Evolutionary conservation across 345 rosid species (phyloP).

Genomic region (Salix exigua): DNA sequence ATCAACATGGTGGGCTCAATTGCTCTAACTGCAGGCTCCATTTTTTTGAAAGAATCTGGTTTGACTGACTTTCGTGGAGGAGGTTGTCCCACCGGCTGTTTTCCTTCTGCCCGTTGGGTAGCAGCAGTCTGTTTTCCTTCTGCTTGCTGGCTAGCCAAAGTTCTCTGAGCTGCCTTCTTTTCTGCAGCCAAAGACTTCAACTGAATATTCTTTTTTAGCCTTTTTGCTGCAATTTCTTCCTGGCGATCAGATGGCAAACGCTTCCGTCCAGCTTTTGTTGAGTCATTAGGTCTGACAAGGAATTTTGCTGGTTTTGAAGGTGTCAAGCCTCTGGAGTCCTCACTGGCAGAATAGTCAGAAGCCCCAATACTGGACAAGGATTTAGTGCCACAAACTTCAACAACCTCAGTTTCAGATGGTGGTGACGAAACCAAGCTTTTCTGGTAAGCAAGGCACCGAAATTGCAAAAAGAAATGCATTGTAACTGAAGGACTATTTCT

Average conservation of each 20-base stretch:
- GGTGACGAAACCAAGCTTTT: slow-evolving; percentile 67
- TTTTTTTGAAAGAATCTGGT: slow-evolving; percentile 44
- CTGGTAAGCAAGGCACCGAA: slow-evolving; percentile 68
- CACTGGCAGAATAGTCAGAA: slow-evolving; percentile 26
- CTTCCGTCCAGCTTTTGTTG: slow-evolving; percentile 64
- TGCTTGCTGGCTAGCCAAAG: slow-evolving; percentile 36
- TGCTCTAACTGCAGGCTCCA: slow-evolving; percentile 43
- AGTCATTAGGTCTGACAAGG: slow-evolving; percentile 48
- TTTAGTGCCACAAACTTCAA: slow-evolving; percentile 33
- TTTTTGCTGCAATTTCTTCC: slow-evolving; percentile 77
- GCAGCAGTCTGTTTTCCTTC: slow-evolving; percentile 51
- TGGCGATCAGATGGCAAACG: slow-evolving; percentile 78
- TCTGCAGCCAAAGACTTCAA: slow-evolving; percentile 59
- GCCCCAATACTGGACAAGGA: slow-evolving; percentile 24
- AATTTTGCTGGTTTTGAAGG: slow-evolving; percentile 48
- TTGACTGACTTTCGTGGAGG: slow-evolving; percentile 34
- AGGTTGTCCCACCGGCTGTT: slow-evolving; percentile 37
- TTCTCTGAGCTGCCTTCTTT: slow-evolving; percentile 50
- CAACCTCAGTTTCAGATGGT: slow-evolving; percentile 42
- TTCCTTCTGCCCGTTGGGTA: slow-evolving; percentile 42
- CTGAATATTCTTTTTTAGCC: slow-evolving; percentile 53
- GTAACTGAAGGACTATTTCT: slow-evolving; percentile 43
- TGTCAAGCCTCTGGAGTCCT: slow-evolving; percentile 34
- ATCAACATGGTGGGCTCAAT: slow-evolving; percentile 96
- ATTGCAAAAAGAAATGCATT: slow-evolving; percentile 59